These are phyloP conservation scores for Fonsecaea monophora DNA, from an alignment of 2,329 filamentous ascomycete genomes.

Conservation along the genomic window DNA sequence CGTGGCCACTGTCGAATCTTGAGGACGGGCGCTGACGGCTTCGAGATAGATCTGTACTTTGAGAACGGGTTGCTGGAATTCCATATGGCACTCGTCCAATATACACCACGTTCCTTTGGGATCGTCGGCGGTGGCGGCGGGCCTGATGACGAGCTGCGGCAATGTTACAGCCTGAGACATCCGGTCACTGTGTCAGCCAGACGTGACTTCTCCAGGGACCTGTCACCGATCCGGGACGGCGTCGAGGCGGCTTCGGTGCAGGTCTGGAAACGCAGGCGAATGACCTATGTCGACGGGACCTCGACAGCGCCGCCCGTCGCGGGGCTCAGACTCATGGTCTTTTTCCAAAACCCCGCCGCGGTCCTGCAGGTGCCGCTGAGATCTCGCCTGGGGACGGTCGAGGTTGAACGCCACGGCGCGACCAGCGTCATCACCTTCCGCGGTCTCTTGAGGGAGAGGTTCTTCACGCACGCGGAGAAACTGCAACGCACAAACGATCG, in stretches of 20 bases:
- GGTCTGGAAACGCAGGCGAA: background rate
- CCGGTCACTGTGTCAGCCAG: background rate
- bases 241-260: background rate
- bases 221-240: background rate
- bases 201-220: background rate
- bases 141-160: constrained; percentile 1
- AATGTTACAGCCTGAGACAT: constrained; percentile 5
- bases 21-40: background rate
- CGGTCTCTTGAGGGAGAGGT: constrained; percentile 1
- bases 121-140: background rate
- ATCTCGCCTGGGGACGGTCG: constrained; percentile 1
- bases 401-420: background rate
- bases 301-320: background rate
- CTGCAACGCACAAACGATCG: background rate
- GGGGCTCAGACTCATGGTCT: constrained; percentile 2
- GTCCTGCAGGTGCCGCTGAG: constrained; percentile 1
- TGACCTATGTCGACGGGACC: constrained; percentile 1
- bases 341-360: constrained; percentile 1
- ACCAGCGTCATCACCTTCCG: constrained; percentile 2
- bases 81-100: background rate
- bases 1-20: constrained; percentile 11
- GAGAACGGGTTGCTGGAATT: constrained; percentile 1
- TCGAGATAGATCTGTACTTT: constrained; percentile 5
- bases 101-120: background rate
- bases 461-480: constrained; percentile 5